A percentile compares a stretch with the other conserved stretches of the same genome.
phyloP scores from a whole-genome alignment of 2,329 filamentous ascomycete species.

The Hawksworthiomyces lignivorus region DNA sequence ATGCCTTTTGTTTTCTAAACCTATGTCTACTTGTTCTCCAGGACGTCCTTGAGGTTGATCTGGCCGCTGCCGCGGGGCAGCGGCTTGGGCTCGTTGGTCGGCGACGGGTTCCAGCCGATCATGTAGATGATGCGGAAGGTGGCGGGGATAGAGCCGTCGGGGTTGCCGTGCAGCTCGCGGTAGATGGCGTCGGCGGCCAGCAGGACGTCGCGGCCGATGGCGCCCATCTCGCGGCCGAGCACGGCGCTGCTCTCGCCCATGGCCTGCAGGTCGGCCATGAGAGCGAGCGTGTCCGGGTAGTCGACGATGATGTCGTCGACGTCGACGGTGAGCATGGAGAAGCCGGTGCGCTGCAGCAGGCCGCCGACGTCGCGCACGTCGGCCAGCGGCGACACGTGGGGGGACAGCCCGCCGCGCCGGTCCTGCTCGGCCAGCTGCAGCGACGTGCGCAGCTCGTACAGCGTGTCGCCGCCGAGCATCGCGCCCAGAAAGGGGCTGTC shows the following conservation, averaged over 20 bases:
- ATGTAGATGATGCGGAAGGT: slow-evolving; percentile 96
- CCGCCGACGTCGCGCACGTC: slow-evolving; percentile 90
- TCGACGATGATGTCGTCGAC: slow-evolving; percentile 96
- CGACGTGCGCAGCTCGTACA: slow-evolving; percentile 89
- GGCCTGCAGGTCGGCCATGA: slow-evolving; percentile 90
- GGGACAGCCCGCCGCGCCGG: slow-evolving; percentile 80
- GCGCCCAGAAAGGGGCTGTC: slow-evolving; percentile 89
- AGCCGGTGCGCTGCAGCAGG: slow-evolving; percentile 76
- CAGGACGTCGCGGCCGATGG: slow-evolving; percentile 73
- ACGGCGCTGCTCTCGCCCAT: slow-evolving; percentile 96
- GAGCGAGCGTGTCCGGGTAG: slow-evolving; percentile 78
- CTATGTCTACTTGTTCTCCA: slow-evolving; percentile 36
- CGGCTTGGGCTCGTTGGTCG: slow-evolving; percentile 64
- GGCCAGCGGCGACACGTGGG: slow-evolving; percentile 83
- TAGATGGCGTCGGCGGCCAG: slow-evolving; percentile 87
- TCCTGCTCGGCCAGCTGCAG: slow-evolving; percentile 90
- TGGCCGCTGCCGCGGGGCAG: slow-evolving; percentile 77
- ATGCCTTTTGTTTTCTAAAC: background rate
- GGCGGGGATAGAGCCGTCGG: slow-evolving; percentile 69
- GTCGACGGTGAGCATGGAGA: slow-evolving; percentile 93
- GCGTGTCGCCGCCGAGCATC: slow-evolving; percentile 91
- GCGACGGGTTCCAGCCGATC: slow-evolving; percentile 94
- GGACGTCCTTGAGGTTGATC: slow-evolving; percentile 78
- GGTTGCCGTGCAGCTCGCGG: slow-evolving; percentile 74
- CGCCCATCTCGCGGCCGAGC: slow-evolving; percentile 71